These are phyloP conservation scores for Cystobasidium ongulense DNA, from an alignment of 768 basidiomycete genomes.

Conservation along the genomic window DNA sequence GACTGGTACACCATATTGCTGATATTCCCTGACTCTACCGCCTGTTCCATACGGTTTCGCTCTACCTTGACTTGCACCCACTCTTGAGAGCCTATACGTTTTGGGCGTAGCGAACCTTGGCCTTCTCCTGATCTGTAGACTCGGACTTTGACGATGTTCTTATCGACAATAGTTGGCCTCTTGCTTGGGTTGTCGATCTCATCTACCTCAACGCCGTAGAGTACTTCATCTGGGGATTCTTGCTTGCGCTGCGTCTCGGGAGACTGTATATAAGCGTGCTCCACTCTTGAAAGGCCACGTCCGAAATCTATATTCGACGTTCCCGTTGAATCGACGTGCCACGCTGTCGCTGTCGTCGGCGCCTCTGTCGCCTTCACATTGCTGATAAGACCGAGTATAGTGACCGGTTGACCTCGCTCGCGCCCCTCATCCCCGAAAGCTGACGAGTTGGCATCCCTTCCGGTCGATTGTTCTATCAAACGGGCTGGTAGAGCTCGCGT, in stretches of 20 bases:
- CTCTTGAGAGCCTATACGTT: not conserved
- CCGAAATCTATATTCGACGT: not conserved
- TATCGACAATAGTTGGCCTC: not conserved
- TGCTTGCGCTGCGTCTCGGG: not conserved
- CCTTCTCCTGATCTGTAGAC: not conserved
- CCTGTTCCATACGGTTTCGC: not conserved
- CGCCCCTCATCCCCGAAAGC: not conserved
- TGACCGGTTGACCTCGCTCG: not conserved
- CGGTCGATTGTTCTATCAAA: not conserved
- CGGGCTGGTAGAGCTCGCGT: conserved; percentile 2
- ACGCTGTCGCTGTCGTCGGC: not conserved
- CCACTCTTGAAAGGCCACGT: not conserved
- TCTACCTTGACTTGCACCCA: not conserved
- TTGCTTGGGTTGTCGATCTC: not conserved
- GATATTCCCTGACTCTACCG: not conserved
- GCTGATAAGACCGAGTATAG: not conserved
- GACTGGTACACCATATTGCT: not conserved
- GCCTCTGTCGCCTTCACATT: no score
- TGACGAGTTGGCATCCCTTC: not conserved
- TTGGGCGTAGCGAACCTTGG: not conserved
- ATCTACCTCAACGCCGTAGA: not conserved
- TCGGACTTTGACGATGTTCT: not conserved
- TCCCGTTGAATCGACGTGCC: not conserved
- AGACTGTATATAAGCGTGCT: not conserved
- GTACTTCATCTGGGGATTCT: not conserved